Conservation (phyloP, 2,329 filamentous ascomycete species). For the Fusarium nodosum region DNA sequence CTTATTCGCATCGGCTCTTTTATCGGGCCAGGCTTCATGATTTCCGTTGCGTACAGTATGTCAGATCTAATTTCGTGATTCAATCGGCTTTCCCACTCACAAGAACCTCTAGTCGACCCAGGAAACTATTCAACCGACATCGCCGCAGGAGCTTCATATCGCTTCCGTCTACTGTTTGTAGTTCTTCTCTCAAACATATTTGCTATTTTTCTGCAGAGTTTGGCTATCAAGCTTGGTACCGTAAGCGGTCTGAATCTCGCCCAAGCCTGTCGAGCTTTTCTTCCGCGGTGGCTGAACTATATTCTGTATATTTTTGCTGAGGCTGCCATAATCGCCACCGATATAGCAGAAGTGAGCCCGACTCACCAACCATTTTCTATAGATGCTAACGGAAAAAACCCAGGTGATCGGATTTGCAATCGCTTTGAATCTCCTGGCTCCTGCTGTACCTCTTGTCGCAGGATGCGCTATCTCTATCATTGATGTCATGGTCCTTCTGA, state of each 20-base stretch:
- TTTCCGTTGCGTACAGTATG: conserved; percentile 18
- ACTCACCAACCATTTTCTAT: fast-evolving
- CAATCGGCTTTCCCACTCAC: neutral
- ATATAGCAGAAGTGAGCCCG: conserved; percentile 69
- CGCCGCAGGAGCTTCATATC: conserved; percentile 9
- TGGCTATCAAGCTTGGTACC: conserved; percentile 77
- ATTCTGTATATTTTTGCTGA: conserved; percentile 74
- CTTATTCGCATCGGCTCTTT: conserved; percentile 2
- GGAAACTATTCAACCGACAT: conserved; percentile 23
- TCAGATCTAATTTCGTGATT: neutral
- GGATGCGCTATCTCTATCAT: conserved; percentile 77
- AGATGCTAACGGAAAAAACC: neutral
- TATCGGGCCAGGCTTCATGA: conserved; percentile 15
- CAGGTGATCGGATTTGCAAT: conserved; percentile 78
- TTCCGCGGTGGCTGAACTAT: conserved; percentile 75
- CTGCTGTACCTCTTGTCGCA: conserved; percentile 73
- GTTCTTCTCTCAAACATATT: conserved; percentile 63
- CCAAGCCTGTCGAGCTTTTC: conserved; percentile 73
- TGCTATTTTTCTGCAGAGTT: conserved; percentile 77
- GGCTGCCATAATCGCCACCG: conserved; percentile 77
- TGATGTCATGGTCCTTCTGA: conserved; percentile 75
- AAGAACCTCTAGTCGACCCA: conserved; percentile 1
- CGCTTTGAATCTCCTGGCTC: conserved; percentile 74
- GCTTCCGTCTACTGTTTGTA: conserved; percentile 16
- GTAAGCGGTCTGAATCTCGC: conserved; percentile 77